Evolutionary conservation across 208 protist genomes (phyloP).

Genomic region (Lotmaria passim): DNA sequence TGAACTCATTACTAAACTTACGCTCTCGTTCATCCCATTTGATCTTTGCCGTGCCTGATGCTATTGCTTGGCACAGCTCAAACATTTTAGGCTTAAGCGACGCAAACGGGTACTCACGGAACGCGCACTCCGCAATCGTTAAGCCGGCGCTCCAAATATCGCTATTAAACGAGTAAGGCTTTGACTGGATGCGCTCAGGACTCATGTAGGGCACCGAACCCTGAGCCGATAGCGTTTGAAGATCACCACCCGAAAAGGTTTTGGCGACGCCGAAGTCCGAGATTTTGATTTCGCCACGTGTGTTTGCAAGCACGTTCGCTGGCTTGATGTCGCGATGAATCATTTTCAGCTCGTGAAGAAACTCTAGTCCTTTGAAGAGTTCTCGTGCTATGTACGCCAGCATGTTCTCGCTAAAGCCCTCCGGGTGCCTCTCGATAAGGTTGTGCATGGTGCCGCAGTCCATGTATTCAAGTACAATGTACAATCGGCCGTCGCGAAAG

Average conservation of each 20-base stretch:
- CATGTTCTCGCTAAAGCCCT: constrained; percentile 78
- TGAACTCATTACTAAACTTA: constrained; percentile 70
- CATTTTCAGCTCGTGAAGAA: constrained; percentile 86
- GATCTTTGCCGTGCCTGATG: constrained; percentile 58
- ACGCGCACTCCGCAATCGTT: constrained; percentile 86
- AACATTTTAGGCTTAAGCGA: constrained; percentile 78
- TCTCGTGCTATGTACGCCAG: constrained; percentile 86
- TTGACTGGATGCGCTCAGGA: constrained; percentile 90
- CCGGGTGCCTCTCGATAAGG: constrained; percentile 73
- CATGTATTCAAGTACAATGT: constrained; percentile 93
- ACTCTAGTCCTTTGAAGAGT: constrained; percentile 82
- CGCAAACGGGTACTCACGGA: constrained; percentile 87
- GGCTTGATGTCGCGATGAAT: constrained; percentile 98
- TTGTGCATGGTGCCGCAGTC: constrained; percentile 88
- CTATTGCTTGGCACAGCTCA: constrained; percentile 85
- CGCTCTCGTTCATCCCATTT: constrained; percentile 59
- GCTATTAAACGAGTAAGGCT: constrained; percentile 89
- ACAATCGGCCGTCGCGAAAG: constrained; percentile 86
- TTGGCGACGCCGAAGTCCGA: constrained; percentile 97
- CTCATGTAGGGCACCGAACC: constrained; percentile 96
- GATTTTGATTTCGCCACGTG: constrained; percentile 95
- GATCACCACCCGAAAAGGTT: constrained; percentile 74
- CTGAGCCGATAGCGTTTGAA: constrained; percentile 85
- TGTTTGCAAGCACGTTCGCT: constrained; percentile 97
- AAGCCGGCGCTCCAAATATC: constrained; percentile 95